Evolutionary conservation across 148 eudicot species (phyloP).

Genomic region (Spergularia bocconei): DNA sequence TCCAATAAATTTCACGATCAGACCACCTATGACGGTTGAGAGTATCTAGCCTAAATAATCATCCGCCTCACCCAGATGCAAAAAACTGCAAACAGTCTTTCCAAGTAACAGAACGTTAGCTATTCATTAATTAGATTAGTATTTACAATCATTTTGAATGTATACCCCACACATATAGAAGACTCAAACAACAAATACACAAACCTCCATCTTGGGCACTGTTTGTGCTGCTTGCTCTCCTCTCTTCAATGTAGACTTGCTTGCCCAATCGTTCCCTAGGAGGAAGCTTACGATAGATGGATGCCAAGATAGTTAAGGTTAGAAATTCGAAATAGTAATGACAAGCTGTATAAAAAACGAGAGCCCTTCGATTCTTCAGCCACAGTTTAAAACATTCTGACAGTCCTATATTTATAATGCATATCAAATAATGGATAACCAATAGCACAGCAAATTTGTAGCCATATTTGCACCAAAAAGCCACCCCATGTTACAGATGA

Average conservation of each 20-base stretch:
- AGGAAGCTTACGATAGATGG: conserved; percentile 53
- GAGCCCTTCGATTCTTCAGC: no score
- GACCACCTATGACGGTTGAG: not conserved
- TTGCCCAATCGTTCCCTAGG: conserved; percentile 77
- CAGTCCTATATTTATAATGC: no score
- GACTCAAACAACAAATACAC: conserved; percentile 2
- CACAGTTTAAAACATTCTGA: no score
- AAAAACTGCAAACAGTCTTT: not conserved
- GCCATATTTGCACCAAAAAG: not conserved
- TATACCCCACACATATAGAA: no score
- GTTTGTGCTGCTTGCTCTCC: conserved; percentile 60
- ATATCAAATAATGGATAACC: no score
- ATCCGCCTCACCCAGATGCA: not conserved
- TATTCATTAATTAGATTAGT: not conserved
- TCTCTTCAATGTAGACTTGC: conserved; percentile 70
- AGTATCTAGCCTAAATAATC: not conserved
- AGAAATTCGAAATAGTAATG: not conserved
- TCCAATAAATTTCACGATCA: not conserved
- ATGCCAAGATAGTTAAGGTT: not conserved
- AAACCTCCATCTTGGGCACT: conserved; percentile 77
- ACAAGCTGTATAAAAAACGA: not conserved
- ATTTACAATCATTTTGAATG: not conserved
- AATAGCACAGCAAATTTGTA: not conserved
- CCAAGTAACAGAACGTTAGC: not conserved
- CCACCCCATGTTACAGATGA: not conserved